Evolutionary conservation across 345 rosid genomes (phyloP).

Genomic region (Toxicodendron radicans): DNA sequence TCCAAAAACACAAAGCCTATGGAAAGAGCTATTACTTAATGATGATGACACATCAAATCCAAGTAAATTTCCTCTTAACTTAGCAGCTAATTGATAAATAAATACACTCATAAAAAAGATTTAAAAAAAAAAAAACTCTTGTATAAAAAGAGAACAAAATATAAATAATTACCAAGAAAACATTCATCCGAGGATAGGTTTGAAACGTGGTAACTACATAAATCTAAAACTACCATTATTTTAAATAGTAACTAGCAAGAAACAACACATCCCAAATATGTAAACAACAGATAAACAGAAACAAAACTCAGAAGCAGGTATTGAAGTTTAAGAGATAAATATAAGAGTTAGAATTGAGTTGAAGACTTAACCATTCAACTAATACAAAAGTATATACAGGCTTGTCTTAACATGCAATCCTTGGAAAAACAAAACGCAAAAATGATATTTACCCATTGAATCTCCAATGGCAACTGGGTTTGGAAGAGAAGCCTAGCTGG

Average conservation of each 20-base stretch:
- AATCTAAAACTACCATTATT: no score
- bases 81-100: neutral
- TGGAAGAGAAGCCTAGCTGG: neutral
- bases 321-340: neutral
- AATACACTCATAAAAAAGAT: neutral
- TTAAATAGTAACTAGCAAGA: no score
- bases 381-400: neutral
- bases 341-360: neutral
- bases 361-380: neutral
- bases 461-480: neutral
- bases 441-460: constrained; percentile 21
- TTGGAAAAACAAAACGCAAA: no score
- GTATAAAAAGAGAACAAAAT: neutral
- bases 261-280: neutral
- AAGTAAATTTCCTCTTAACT: neutral
- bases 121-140: no score
- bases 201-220: neutral
- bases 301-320: neutral
- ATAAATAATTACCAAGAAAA: neutral
- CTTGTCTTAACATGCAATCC: neutral
- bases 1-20: neutral
- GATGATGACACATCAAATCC: neutral
- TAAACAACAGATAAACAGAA: neutral
- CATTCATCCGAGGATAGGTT: neutral
- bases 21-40: neutral